Percentiles rank a stretch among this genome's conserved stretches.
Evolutionary conservation across 371 early-diverging fungal genomes (phyloP).

Genomic region (Saksenaea vasiformis): DNA sequence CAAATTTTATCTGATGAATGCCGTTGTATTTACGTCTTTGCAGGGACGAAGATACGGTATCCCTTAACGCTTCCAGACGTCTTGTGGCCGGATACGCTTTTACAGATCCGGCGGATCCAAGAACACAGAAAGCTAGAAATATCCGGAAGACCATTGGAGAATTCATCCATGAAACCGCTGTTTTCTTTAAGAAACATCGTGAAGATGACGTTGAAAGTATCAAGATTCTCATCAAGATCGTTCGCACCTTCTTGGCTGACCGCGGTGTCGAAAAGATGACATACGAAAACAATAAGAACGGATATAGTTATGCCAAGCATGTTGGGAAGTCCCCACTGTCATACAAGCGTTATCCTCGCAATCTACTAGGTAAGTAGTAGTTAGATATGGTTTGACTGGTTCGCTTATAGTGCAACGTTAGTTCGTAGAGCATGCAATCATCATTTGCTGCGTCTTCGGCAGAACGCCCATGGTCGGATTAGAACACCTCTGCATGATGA

Average conservation of each 20-base stretch:
- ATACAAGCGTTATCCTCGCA: slow-evolving; percentile 53
- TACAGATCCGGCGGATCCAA: slow-evolving; percentile 51
- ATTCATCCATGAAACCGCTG: slow-evolving; percentile 54
- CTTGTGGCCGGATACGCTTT: slow-evolving; percentile 67
- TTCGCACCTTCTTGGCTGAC: slow-evolving; percentile 59
- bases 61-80: slow-evolving; percentile 27
- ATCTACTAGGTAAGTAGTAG: slow-evolving; percentile 36
- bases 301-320: slow-evolving; percentile 64
- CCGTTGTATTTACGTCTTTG: not conserved
- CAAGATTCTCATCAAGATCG: slow-evolving; percentile 66
- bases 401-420: slow-evolving; percentile 4
- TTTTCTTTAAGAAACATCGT: slow-evolving; percentile 50
- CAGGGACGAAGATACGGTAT: slow-evolving; percentile 43
- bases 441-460: slow-evolving; percentile 63
- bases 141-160: slow-evolving; percentile 59
- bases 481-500: slow-evolving; percentile 48
- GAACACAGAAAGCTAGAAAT: slow-evolving; percentile 40
- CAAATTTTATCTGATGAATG: not conserved
- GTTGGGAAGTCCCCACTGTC: slow-evolving; percentile 45
- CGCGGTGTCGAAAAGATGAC: slow-evolving; percentile 64
- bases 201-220: slow-evolving; percentile 81
- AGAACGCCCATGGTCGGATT: slow-evolving; percentile 56
- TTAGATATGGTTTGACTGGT: slow-evolving; percentile 6
- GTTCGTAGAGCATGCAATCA: slow-evolving; percentile 56
- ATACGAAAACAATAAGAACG: slow-evolving; percentile 51